Evolutionary conservation across 768 basidiomycete genomes (phyloP).

Genomic region (Suillus alpinus): DNA sequence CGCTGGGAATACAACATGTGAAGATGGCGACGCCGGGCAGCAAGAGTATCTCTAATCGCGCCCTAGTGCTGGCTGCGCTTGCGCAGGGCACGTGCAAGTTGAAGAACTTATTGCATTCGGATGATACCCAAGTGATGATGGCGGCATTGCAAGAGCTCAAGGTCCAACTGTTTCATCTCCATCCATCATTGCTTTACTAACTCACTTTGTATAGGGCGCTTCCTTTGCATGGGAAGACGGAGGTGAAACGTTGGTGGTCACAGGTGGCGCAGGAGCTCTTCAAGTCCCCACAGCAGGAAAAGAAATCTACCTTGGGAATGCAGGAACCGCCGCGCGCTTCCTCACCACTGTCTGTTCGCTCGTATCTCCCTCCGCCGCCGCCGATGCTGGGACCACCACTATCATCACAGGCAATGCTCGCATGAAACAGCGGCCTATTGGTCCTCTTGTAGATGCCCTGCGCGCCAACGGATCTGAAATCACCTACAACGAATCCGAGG

Average conservation of each 20-base stretch:
- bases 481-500: constrained; percentile 72
- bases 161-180: constrained; percentile 36
- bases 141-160: constrained; percentile 84
- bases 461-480: constrained; percentile 76
- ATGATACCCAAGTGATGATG: constrained; percentile 99
- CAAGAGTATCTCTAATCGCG: constrained; percentile 95
- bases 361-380: constrained; percentile 49
- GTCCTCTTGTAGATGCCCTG: constrained; percentile 90
- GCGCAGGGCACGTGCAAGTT: constrained; percentile 85
- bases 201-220: constrained; percentile 60
- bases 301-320: constrained; percentile 94
- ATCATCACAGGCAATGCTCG: constrained; percentile 95
- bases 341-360: constrained; percentile 94
- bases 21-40: constrained; percentile 93
- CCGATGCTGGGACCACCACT: constrained; percentile 48
- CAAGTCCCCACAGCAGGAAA: constrained; percentile 75
- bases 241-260: constrained; percentile 91
- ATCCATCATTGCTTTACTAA: constrained; percentile 3
- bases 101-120: constrained; percentile 90
- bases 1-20: constrained; percentile 29
- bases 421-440: constrained; percentile 98
- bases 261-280: constrained; percentile 81
- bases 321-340: constrained; percentile 97
- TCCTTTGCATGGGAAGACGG: constrained; percentile 93
- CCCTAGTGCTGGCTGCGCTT: constrained; percentile 89